A percentile compares a stretch with the other conserved stretches of the same genome.
These are phyloP conservation scores for Conidiobolus incongruus DNA, from an alignment of 371 early-diverging fungal species.

Conservation along the genomic window DNA sequence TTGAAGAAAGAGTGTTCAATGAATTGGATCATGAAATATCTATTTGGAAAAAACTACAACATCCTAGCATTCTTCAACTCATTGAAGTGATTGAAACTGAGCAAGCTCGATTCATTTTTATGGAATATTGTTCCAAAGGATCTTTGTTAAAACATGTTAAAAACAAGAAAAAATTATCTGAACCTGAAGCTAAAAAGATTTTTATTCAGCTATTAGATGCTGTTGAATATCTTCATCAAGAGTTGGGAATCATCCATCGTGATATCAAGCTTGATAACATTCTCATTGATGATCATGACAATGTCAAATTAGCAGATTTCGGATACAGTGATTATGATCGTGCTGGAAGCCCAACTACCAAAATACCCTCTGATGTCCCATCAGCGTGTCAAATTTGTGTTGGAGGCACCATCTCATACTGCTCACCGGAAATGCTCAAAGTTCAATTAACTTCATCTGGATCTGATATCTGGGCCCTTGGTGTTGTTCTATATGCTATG, in stretches of 20 bases:
- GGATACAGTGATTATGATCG: constrained; percentile 22
- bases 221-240: constrained; percentile 55
- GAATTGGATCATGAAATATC: constrained; percentile 24
- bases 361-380: constrained; percentile 8
- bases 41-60: constrained; percentile 45
- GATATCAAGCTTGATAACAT: constrained; percentile 92
- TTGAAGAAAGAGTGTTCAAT: neutral
- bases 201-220: constrained; percentile 50
- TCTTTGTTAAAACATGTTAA: constrained; percentile 12
- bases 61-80: constrained; percentile 38
- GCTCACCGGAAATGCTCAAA: constrained; percentile 48
- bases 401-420: constrained; percentile 47
- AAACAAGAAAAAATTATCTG: constrained; percentile 8
- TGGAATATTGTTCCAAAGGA: constrained; percentile 38
- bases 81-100: constrained; percentile 33
- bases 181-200: constrained; percentile 17
- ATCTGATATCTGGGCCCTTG: constrained; percentile 64
- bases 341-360: neutral
- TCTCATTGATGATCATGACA: constrained; percentile 19
- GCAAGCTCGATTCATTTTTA: constrained; percentile 35
- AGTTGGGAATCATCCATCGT: constrained; percentile 52
- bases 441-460: too few species aligned
- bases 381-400: constrained; percentile 15
- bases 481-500: constrained; percentile 49
- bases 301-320: constrained; percentile 76